phyloP scores from a whole-genome alignment of 129 eudicot genomes.

The Apium graveolens region DNA sequence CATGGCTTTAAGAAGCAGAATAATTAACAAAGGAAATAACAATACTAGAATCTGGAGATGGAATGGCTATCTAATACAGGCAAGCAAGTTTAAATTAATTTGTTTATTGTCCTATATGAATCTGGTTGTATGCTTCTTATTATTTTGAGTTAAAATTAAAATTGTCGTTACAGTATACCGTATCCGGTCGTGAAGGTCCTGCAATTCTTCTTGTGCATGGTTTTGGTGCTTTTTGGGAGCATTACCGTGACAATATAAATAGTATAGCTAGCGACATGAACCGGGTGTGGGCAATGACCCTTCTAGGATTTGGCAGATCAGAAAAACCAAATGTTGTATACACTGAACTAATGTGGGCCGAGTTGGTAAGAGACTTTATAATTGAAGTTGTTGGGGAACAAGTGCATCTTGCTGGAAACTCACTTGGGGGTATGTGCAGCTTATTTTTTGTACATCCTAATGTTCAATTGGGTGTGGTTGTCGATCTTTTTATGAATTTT shows the following conservation, averaged over 20 bases:
- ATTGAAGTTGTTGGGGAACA: conserved; percentile 80
- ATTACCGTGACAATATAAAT: conserved; percentile 70
- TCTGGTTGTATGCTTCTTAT: not conserved
- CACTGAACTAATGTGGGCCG: conserved; percentile 93
- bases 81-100: conserved; percentile 13
- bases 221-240: conserved; percentile 93
- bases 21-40: conserved; percentile 24
- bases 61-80: conserved; percentile 84
- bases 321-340: conserved; percentile 86
- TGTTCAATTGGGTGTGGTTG: not conserved
- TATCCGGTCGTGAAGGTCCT: conserved; percentile 73
- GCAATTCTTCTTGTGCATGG: conserved; percentile 91
- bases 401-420: conserved; percentile 90
- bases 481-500: not conserved
- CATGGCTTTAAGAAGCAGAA: conserved; percentile 56
- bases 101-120: not conserved
- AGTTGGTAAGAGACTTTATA: conserved; percentile 67
- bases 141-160: not conserved
- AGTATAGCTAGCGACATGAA: conserved; percentile 57
- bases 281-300: conserved; percentile 84
- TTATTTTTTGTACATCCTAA: not conserved
- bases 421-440: conserved; percentile 72
- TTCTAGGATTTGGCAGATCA: conserved; percentile 84
- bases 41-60: conserved; percentile 70
- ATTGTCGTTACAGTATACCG: conserved; percentile 51